Conservation (phyloP, 352 stramenopile species). For the Aphanomyces cochlioides region DNA sequence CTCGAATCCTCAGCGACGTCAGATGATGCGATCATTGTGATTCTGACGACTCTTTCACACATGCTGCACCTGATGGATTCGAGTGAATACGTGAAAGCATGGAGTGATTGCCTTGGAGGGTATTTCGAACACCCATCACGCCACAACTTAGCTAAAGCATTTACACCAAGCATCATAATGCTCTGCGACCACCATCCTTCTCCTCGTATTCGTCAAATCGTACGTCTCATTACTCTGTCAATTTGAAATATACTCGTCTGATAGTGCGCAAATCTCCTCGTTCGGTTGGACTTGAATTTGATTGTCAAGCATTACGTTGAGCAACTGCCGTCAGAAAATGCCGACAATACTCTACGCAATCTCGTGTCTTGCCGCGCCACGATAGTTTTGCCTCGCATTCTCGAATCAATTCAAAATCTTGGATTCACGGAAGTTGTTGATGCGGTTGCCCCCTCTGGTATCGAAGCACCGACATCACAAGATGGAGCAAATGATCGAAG, state of each 20-base stretch:
- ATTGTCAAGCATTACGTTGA: neutral
- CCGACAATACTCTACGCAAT: neutral
- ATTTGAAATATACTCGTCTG: no score
- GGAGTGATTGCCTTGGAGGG: no score
- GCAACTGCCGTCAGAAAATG: neutral
- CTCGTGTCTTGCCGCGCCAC: neutral
- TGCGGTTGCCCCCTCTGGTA: neutral
- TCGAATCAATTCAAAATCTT: neutral
- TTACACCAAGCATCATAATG: no score
- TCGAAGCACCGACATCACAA: neutral
- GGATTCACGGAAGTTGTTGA: neutral
- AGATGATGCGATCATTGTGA: neutral
- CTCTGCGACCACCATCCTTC: neutral
- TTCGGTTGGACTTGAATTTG: neutral
- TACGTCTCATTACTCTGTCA: neutral
- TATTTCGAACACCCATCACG: no score
- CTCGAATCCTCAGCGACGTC: constrained; percentile 9
- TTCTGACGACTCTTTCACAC: neutral
- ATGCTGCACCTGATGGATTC: neutral
- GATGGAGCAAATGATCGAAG: neutral
- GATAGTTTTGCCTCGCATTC: neutral
- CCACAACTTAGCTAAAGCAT: no score
- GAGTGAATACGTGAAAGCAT: no score
- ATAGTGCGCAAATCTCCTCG: neutral
- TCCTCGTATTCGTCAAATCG: neutral